These are phyloP conservation scores for Inga leiocalycina DNA, from an alignment of 306 rosid genomes.

Conservation along the genomic window DNA sequence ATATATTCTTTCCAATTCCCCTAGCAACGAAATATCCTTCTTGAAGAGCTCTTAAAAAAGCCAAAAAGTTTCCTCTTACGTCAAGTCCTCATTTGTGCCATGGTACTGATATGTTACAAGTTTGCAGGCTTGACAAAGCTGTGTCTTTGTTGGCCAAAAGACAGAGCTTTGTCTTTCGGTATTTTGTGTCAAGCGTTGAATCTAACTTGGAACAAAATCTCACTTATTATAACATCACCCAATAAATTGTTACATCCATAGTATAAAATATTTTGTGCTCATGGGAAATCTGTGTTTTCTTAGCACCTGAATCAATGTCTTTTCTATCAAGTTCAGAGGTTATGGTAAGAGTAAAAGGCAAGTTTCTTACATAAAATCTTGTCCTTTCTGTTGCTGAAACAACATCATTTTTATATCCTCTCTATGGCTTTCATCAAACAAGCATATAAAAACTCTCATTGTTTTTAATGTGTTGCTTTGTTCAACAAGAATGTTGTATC, in stretches of 20 bases:
- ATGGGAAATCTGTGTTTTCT: neutral
- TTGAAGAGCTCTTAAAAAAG: neutral
- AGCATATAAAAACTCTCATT: neutral
- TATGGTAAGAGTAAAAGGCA: neutral
- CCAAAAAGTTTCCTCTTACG: neutral
- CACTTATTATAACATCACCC: neutral
- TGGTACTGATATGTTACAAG: neutral
- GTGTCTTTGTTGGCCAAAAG: neutral
- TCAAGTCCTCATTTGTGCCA: neutral
- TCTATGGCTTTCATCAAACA: neutral
- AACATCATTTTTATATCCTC: neutral
- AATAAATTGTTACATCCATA: neutral
- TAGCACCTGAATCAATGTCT: neutral
- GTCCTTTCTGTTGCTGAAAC: neutral
- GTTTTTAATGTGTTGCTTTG: neutral
- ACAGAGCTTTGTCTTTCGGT: neutral
- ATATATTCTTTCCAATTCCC: neutral
- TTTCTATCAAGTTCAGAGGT: neutral
- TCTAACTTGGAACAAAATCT: neutral
- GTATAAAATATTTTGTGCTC: neutral
- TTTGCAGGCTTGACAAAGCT: neutral
- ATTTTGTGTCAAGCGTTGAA: neutral
- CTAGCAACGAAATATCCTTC: neutral
- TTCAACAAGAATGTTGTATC: neutral
- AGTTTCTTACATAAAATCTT: neutral